phyloP scores from a whole-genome alignment of 352 stramenopile genomes.

The Pilasporangium apinafurcum region DNA sequence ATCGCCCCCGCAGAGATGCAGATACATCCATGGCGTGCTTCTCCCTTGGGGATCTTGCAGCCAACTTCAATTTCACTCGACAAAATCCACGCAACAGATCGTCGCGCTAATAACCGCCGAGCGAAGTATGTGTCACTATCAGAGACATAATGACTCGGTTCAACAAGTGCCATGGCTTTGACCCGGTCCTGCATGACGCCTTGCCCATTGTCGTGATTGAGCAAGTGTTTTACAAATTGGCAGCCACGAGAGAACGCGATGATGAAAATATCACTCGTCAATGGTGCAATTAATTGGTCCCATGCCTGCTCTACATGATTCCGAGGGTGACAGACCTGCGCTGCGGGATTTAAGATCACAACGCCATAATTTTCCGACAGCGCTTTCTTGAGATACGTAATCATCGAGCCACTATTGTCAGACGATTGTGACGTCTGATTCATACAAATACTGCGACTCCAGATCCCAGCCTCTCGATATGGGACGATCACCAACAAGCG shows the following conservation, averaged over 20 bases:
- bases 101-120: conserved; percentile 55
- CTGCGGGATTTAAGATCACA: conserved; percentile 76
- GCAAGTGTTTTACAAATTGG: conserved; percentile 76
- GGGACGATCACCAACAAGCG: conserved; percentile 78
- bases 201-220: conserved; percentile 73
- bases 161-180: conserved; percentile 72
- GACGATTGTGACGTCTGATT: conserved; percentile 42
- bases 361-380: conserved; percentile 78
- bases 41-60: conserved; percentile 62
- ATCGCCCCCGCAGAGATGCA: conserved; percentile 74
- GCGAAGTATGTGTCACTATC: conserved; percentile 77
- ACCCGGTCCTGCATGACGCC: conserved; percentile 78
- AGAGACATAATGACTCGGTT: conserved; percentile 74
- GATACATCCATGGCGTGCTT: conserved; percentile 67
- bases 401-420: conserved; percentile 69
- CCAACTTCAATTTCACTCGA: conserved; percentile 69
- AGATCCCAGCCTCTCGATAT: conserved; percentile 82
- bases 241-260: conserved; percentile 69
- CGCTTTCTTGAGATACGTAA: conserved; percentile 76
- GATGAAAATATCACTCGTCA: conserved; percentile 66
- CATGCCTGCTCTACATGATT: conserved; percentile 73
- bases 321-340: conserved; percentile 65
- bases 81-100: conserved; percentile 69
- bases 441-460: conserved; percentile 81
- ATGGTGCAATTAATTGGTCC: conserved; percentile 68